Percentiles rank a stretch among this genome's conserved stretches.
Evolutionary conservation across 2,329 filamentous ascomycete species (phyloP).

Genomic region (Fusarium oligoseptatum): DNA sequence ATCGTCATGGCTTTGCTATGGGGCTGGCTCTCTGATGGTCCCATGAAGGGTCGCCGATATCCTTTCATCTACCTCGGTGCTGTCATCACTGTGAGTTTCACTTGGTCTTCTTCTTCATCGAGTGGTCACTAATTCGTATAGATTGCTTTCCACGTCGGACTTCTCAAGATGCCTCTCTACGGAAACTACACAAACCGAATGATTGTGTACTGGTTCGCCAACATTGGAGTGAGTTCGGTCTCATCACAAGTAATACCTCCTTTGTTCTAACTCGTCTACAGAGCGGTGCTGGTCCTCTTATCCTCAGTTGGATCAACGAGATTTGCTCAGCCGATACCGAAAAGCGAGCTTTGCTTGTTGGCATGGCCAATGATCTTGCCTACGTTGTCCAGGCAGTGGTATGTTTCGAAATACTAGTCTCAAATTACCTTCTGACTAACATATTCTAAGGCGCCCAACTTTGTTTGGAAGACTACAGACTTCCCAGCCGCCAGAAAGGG

Average conservation of each 20-base stretch:
- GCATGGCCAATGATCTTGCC: conserved; percentile 16
- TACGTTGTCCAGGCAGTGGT: conserved; percentile 40
- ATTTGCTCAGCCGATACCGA: conserved; percentile 39
- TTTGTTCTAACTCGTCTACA: background rate
- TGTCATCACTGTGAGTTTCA: conserved; percentile 21
- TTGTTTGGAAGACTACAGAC: conserved; percentile 36
- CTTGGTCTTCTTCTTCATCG: too few species aligned
- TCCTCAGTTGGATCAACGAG: conserved; percentile 43
- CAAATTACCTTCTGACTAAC: background rate
- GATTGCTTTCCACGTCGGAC: conserved; percentile 25
- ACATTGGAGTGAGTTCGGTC: conserved; percentile 34
- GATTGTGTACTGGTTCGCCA: conserved; percentile 38
- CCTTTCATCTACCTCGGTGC: conserved; percentile 39
- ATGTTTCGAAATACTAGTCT: conserved; percentile 11
- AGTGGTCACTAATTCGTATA: background rate
- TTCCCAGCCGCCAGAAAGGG: conserved; percentile 34
- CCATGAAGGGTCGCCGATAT: conserved; percentile 23
- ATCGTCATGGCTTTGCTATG: conserved; percentile 32
- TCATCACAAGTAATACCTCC: background rate
- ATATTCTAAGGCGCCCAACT: conserved; percentile 18
- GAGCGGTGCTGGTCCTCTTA: conserved; percentile 37
- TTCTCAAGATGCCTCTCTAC: conserved; percentile 38
- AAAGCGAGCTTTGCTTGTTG: conserved; percentile 37
- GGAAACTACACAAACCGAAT: conserved; percentile 20
- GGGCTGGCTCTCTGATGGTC: conserved; percentile 40